Evolutionary conservation across 192 early-diverging fungal species (phyloP).

Genomic region (Diversispora epigaea): DNA sequence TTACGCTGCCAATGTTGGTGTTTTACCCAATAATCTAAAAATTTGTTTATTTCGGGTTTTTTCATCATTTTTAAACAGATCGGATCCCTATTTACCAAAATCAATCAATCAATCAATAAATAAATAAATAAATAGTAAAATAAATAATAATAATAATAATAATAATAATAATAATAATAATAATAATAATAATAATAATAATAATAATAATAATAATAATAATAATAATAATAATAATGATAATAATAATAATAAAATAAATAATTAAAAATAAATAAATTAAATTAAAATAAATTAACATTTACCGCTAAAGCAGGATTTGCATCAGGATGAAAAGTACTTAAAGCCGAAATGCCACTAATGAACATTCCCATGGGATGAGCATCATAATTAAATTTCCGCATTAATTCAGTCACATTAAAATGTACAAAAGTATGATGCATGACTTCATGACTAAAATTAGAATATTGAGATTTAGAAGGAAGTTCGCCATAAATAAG

Average conservation of each 20-base stretch:
- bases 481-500: conserved; percentile 66
- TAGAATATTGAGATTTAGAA: conserved; percentile 44
- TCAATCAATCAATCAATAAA: no score
- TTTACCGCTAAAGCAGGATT: conserved; percentile 56
- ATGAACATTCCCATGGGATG: conserved; percentile 71
- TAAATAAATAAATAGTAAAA: no score
- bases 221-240: not conserved
- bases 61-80: conserved; percentile 37
- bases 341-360: conserved; percentile 56
- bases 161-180: no score
- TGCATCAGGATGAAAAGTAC: conserved; percentile 69
- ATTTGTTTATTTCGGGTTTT: conserved; percentile 53
- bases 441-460: conserved; percentile 57
- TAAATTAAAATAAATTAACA: not conserved
- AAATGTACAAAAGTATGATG: conserved; percentile 56
- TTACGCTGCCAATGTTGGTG: conserved; percentile 61
- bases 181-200: not conserved
- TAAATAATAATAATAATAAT: no score
- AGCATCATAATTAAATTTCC: conserved; percentile 63
- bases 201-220: not conserved
- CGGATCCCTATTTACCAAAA: conserved; percentile 41
- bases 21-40: conserved; percentile 62
- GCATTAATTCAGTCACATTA: conserved; percentile 55
- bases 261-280: not conserved
- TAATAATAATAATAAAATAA: not conserved